Evolutionary conservation across 768 basidiomycete genomes (phyloP), one percentile per base, ranked within the genome.

Genomic region (Porphyrellus cyaneotinctus): DNA sequence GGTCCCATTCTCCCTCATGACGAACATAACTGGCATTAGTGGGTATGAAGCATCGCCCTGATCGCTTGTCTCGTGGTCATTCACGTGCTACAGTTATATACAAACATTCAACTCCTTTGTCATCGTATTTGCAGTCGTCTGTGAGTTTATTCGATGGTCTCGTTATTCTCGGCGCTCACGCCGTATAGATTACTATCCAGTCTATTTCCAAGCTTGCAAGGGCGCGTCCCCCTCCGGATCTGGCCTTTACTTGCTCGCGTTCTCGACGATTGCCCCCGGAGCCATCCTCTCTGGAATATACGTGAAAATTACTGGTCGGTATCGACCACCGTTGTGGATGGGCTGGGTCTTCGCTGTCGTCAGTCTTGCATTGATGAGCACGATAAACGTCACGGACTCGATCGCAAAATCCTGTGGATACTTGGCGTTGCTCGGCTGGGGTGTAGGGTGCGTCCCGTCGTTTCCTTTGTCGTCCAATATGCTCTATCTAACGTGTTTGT

Each of bases 1-100:
- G 59, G 54, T 60, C 9, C 58, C 45, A 22, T 46, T 35, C 23
- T 46, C 45, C 8, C 22, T 46, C 3, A 46, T 46, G 32, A 46
- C 32, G 23, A 23, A 46, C 22, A 11, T 35, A 9, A 46, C 32
- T 2, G 33, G 32, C 32, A 35, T 33, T 28, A 66, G 64, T 49
- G 70, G 68, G 39, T 41, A 24, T 24, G 38, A 12, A 6, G 18
- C 15, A 24, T 14, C 14, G 23, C 4, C 3, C n/a, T 1, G 14
- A 26, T 26, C 20, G 11, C 20, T 39, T 22, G 20, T 17, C 15
- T 37, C 26, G n/a, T 6, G 18, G 13, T 4, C 18, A 17, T 12
- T 44, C 30, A 44, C 30, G 3, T 7, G 18, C 8, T 3, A 10
- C 20, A 32, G 43, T 44, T 44, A 44, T 14, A 8, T 44, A 44